A percentile compares a stretch with the other conserved stretches of the same genome.
phyloP scores from a whole-genome alignment of 2,329 filamentous ascomycete genomes.

The Colletotrichum chlorophyti region DNA sequence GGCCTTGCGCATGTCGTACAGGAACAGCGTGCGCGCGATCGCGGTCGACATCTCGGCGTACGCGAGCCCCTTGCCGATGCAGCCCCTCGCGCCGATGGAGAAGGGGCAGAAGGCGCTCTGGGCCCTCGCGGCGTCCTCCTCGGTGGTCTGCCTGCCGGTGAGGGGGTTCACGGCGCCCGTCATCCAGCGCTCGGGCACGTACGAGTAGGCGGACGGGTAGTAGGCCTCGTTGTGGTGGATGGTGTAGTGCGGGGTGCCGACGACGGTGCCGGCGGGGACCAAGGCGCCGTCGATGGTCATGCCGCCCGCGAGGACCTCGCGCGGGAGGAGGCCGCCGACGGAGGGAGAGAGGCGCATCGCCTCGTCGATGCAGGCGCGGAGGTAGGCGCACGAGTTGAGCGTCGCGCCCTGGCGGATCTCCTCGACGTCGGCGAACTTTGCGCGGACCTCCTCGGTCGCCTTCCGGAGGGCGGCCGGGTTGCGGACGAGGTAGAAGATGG shows the following conservation, averaged over 20 bases:
- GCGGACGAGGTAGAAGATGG: slow-evolving; percentile 68
- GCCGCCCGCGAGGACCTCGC: slow-evolving; percentile 64
- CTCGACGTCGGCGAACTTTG: slow-evolving; percentile 56
- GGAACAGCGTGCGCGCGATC: slow-evolving; percentile 65
- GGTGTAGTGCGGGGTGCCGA: slow-evolving; percentile 71
- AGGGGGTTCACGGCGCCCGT: slow-evolving; percentile 49
- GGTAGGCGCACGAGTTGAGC: slow-evolving; percentile 61
- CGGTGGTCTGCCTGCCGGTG: slow-evolving; percentile 47
- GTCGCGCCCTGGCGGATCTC: slow-evolving; percentile 60
- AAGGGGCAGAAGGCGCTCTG: slow-evolving; percentile 79
- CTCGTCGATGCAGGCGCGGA: slow-evolving; percentile 70
- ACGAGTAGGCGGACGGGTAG: slow-evolving; percentile 65
- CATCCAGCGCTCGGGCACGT: slow-evolving; percentile 71
- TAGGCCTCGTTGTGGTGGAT: slow-evolving; percentile 72
- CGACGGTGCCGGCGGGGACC: slow-evolving; percentile 65
- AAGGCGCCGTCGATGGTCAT: slow-evolving; percentile 58
- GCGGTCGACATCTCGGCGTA: slow-evolving; percentile 72
- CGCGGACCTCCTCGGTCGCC: slow-evolving; percentile 59
- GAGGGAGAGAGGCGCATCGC: slow-evolving; percentile 69
- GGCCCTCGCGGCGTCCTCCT: slow-evolving; percentile 60
- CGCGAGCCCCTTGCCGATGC: slow-evolving; percentile 74
- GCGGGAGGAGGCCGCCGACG: slow-evolving; percentile 65
- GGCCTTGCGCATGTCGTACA: slow-evolving; percentile 65
- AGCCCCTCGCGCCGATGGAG: slow-evolving; percentile 72
- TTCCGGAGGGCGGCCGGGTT: slow-evolving; percentile 53